Evolutionary conservation across 441 rosid species (phyloP), one percentile per base, ranked within the genome.

Genomic region (Pelargonium fulgidum): DNA sequence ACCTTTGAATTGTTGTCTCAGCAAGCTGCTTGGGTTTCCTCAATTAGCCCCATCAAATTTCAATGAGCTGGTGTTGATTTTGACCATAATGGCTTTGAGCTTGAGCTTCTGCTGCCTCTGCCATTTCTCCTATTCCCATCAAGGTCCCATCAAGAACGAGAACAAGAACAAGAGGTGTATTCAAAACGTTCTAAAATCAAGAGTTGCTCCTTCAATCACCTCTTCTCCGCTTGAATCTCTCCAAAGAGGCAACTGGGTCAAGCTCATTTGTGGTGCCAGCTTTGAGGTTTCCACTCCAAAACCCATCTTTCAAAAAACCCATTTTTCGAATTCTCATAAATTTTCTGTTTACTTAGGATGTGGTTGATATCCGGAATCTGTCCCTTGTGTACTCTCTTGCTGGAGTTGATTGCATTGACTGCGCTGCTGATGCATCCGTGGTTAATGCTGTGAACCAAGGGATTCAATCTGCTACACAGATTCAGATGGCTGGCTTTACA

Each of bases 371-470:
- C 73, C 78, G 89, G 81, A 85, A 87, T 76, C 84, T 87, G 12
- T 87, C 91, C 69, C 79, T 87, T 62, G 83, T 87, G 71, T 87
- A 85, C 81, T 82, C 91, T 72, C 75, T 87, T 19, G 87, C 89
- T 29, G 91, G 91, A 81, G 91, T 85, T 78, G 87, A 87, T 72
- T 87, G 91, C 76, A 85, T 85, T 56, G 91, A 87, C 66, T 83
- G 91, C 66, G 91, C 91, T 54, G 89, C 89, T 41, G 91, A 87
- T 75, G 83, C 69, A 64, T 79, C 89, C 0, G 85, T 87, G 59
- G 84, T 87, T 72, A 77, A 68, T 71, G 89, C 91, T 22, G 89
- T 87, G 52, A 85, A 81, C 68, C 80, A 82, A 74, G 91, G 89
- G 2, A 80, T 83, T 72, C 80, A 81, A 41, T 78, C 80, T 7